These are phyloP conservation scores for Auriculariales sp. DNA, from an alignment of 768 basidiomycete species.

Conservation along the genomic window DNA sequence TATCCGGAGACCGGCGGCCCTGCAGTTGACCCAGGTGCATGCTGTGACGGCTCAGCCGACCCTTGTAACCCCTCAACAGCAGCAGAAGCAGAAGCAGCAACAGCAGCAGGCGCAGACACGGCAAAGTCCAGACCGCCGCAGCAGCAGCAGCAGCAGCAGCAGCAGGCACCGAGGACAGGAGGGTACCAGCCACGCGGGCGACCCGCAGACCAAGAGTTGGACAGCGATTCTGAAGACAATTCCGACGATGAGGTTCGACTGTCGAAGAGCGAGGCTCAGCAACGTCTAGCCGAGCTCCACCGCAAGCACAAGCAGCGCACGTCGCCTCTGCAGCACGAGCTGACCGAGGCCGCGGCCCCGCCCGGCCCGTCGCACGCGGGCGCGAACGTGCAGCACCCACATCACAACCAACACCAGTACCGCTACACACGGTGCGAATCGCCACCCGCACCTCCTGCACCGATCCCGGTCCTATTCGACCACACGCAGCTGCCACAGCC, in stretches of 20 bases:
- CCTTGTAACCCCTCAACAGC: constrained; percentile 11
- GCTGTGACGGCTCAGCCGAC: constrained; percentile 24
- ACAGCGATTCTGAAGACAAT: constrained; percentile 11
- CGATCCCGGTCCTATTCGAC: constrained; percentile 44
- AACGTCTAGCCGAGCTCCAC: constrained; percentile 8
- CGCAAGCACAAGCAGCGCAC: constrained; percentile 2
- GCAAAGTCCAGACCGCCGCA: background rate
- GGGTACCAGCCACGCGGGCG: constrained; percentile 8
- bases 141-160: constrained; percentile 11
- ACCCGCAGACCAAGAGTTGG: constrained; percentile 10
- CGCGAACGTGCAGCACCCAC: too few species aligned
- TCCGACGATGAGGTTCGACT: constrained; percentile 7
- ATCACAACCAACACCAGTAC: background rate
- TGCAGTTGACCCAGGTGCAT: constrained; percentile 41
- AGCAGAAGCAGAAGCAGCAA: constrained; percentile 15
- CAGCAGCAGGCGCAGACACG: too few species aligned
- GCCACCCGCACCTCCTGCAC: constrained; percentile 10
- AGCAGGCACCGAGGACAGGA: background rate
- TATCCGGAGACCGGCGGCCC: constrained; percentile 35
- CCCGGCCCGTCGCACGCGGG: too few species aligned
- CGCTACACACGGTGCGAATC: background rate
- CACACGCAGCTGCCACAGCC: constrained; percentile 63
- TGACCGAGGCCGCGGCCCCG: too few species aligned
- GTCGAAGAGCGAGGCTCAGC: constrained; percentile 11
- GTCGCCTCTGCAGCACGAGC: background rate